These are phyloP conservation scores for Leccinum arenicola DNA, from an alignment of 768 basidiomycete species.

Conservation along the genomic window DNA sequence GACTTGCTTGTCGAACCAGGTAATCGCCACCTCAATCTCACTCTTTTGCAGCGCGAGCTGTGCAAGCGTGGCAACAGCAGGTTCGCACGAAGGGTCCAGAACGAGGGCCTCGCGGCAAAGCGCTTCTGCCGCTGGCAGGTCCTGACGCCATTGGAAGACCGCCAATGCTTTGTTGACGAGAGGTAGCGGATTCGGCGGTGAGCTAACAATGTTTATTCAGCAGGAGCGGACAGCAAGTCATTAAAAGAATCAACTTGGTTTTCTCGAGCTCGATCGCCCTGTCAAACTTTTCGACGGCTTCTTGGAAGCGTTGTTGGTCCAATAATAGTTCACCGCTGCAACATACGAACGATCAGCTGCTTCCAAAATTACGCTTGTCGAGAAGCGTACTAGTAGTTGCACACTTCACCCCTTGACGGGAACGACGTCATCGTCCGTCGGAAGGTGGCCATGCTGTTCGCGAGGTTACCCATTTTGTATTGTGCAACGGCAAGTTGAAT, in stretches of 20 bases:
- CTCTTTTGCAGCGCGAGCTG: conserved; percentile 91
- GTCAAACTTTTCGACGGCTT: conserved; percentile 92
- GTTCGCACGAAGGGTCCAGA: conserved; percentile 92
- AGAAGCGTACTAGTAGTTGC: conserved; percentile 85
- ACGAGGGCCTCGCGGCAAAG: conserved; percentile 86
- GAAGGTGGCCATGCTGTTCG: conserved; percentile 89
- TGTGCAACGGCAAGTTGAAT: conserved; percentile 97
- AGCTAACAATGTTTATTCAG: conserved; percentile 27
- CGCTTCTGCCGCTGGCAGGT: conserved; percentile 74
- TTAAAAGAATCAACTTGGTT: conserved; percentile 47
- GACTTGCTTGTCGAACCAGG: conserved; percentile 81
- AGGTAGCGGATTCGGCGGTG: conserved; percentile 80
- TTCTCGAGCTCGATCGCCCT: conserved; percentile 87
- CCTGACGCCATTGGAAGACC: conserved; percentile 93
- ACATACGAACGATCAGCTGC: neutral
- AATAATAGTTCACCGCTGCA: conserved; percentile 88
- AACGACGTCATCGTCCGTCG: conserved; percentile 79
- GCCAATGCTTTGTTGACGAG: conserved; percentile 98
- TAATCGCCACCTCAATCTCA: conserved; percentile 80
- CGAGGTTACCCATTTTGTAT: conserved; percentile 82
- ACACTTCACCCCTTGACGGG: conserved; percentile 83
- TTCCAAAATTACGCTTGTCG: neutral
- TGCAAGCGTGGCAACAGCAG: conserved; percentile 92
- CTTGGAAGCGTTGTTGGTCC: conserved; percentile 85
- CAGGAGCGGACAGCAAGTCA: neutral